Conservation (phyloP, 2,329 filamentous ascomycete genomes). For the Cercospora sojina region DNA sequence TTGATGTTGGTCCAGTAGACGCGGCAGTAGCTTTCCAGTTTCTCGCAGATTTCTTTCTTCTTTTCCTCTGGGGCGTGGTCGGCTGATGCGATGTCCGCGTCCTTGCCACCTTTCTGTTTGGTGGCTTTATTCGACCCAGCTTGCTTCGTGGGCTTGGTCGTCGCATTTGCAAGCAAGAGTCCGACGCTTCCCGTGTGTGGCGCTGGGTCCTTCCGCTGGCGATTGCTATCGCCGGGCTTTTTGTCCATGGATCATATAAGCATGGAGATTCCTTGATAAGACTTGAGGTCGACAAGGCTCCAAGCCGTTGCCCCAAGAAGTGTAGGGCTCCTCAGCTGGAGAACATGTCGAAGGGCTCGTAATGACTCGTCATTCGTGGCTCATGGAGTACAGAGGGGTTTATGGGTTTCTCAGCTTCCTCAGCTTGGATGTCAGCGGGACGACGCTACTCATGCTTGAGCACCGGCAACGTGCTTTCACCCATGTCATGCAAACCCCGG, state of each 20-base stretch:
- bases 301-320: not conserved
- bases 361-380: not conserved
- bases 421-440: not conserved
- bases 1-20: not conserved
- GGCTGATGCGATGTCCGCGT: not conserved
- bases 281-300: not conserved
- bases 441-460: not conserved
- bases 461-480: not conserved
- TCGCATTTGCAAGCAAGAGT: not conserved
- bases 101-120: not conserved
- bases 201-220: not conserved
- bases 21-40: constrained; percentile 3
- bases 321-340: not conserved
- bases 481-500: not conserved
- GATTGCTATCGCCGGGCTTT: not conserved
- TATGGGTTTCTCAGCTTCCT: not conserved
- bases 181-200: not conserved
- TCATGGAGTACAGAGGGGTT: not conserved
- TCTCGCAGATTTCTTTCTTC: not conserved
- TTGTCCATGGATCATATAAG: not conserved
- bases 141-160: not conserved
- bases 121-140: not conserved
- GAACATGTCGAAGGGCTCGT: not conserved
- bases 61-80: not conserved
- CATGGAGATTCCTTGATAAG: not conserved